Evolutionary conservation across 2,329 filamentous ascomycete genomes (phyloP).

Genomic region (Cladophialophora bantiana): DNA sequence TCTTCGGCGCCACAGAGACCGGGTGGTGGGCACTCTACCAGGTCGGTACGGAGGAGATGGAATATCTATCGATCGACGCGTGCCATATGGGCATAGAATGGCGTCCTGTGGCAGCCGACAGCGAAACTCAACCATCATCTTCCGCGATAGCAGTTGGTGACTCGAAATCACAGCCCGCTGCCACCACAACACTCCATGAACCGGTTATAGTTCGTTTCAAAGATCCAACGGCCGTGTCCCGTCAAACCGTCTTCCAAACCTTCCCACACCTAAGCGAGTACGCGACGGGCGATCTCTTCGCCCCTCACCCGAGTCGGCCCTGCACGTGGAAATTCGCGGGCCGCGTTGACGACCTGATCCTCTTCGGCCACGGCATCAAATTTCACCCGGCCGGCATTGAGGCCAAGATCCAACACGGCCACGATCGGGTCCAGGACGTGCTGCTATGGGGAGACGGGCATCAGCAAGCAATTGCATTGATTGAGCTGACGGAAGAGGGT

Average conservation of each 20-base stretch:
- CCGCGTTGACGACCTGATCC: constrained; percentile 10
- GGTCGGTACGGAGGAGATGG: neutral
- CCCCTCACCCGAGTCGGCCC: constrained; percentile 7
- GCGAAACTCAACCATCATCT: neutral
- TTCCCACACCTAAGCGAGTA: constrained; percentile 11
- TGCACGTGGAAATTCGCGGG: constrained; percentile 18
- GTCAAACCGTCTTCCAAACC: constrained; percentile 10
- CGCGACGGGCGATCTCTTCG: constrained; percentile 17
- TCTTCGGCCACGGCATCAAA: constrained; percentile 19
- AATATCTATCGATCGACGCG: constrained; percentile 14
- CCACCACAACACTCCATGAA: constrained; percentile 8
- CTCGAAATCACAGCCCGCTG: neutral
- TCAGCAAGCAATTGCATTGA: constrained; percentile 3
- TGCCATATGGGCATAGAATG: constrained; percentile 20
- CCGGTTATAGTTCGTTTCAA: constrained; percentile 13
- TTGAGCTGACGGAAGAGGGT: constrained; percentile 14
- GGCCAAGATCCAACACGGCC: constrained; percentile 3
- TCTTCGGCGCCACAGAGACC: constrained; percentile 18
- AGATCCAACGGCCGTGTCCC: neutral
- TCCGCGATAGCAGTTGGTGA: neutral
- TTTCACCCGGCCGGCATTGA: constrained; percentile 10
- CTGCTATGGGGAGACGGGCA: constrained; percentile 19
- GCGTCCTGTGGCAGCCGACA: constrained; percentile 1
- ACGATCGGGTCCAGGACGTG: constrained; percentile 5
- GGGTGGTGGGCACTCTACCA: constrained; percentile 10